Conservation (phyloP, 768 basidiomycete species). For the Tylopilus sp. region DNA sequence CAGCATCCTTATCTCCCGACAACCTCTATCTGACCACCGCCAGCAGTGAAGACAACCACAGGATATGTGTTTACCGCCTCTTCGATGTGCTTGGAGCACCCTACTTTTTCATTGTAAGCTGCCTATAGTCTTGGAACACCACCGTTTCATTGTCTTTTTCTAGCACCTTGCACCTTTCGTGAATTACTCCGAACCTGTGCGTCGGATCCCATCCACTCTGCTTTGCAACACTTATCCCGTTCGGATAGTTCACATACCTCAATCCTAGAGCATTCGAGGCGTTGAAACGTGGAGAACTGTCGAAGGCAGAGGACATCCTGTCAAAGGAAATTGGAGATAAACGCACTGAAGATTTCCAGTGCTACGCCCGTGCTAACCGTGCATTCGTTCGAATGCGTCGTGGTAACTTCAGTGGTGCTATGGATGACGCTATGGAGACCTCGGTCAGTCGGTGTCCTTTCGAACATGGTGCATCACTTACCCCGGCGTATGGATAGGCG, state of each 20-base stretch:
- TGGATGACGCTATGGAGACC: conserved; percentile 1
- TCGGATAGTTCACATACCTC: conserved; percentile 16
- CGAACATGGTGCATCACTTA: not conserved
- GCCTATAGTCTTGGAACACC: not conserved
- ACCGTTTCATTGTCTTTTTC: not conserved
- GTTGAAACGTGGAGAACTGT: conserved; percentile 9
- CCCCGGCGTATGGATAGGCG: not conserved
- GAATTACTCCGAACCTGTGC: conserved; percentile 4
- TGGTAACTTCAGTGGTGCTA: conserved; percentile 3
- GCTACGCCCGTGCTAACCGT: conserved; percentile 13
- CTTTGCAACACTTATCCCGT: not conserved
- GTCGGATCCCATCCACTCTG: not conserved
- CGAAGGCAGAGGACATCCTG: conserved; percentile 4
- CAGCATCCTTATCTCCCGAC: conserved; percentile 4
- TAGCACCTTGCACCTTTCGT: conserved; percentile 4
- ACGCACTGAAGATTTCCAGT: not conserved
- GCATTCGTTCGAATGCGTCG: conserved; percentile 12
- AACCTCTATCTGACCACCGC: conserved; percentile 1
- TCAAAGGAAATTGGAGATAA: conserved; percentile 8
- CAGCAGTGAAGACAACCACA: not conserved
- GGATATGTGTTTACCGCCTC: conserved; percentile 1
- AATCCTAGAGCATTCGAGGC: not conserved
- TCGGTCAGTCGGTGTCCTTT: not conserved
- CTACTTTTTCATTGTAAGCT: conserved; percentile 4
- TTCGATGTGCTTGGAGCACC: not conserved